A percentile compares a stretch with the other conserved stretches of the same genome.
These are phyloP conservation scores for Sarocladiaceae sp. DNA, from an alignment of 2,329 filamentous ascomycete species.

Conservation along the genomic window DNA sequence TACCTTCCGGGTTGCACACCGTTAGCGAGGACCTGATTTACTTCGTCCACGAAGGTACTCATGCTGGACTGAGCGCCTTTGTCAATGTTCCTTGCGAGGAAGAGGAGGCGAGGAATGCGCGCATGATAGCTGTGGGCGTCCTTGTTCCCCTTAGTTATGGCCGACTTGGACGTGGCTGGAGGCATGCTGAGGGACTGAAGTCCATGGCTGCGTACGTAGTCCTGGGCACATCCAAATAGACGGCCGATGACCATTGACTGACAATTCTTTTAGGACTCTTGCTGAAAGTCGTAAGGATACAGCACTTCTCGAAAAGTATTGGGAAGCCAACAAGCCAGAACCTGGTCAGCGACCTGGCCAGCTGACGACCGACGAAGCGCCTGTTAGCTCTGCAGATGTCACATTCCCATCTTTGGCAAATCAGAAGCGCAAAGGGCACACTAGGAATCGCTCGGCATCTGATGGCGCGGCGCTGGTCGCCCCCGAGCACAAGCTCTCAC, in stretches of 20 bases:
- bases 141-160: slow-evolving; percentile 84
- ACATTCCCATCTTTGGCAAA: slow-evolving; percentile 31
- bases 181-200: slow-evolving; percentile 74
- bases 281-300: slow-evolving; percentile 62
- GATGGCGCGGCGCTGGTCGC: slow-evolving; percentile 57
- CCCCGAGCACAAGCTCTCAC: slow-evolving; percentile 63
- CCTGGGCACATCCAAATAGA: neutral
- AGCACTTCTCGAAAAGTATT: slow-evolving; percentile 70
- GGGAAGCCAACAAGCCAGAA: slow-evolving; percentile 52
- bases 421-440: slow-evolving; percentile 37
- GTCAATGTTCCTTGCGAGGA: slow-evolving; percentile 77
- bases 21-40: slow-evolving; percentile 88
- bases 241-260: slow-evolving; percentile 20
- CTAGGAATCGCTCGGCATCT: slow-evolving; percentile 55
- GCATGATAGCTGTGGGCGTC: slow-evolving; percentile 88
- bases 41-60: slow-evolving; percentile 76
- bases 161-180: slow-evolving; percentile 82
- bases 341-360: slow-evolving; percentile 25
- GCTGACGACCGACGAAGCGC: slow-evolving; percentile 36
- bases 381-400: slow-evolving; percentile 47
- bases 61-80: slow-evolving; percentile 90
- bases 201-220: slow-evolving; percentile 62
- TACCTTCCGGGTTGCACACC: slow-evolving; percentile 89
- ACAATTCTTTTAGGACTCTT: slow-evolving; percentile 42
- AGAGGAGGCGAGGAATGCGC: slow-evolving; percentile 74